Conservation (phyloP, 1,139 yeast genomes). For the Hemisphaericaspora subhashii region DNA sequence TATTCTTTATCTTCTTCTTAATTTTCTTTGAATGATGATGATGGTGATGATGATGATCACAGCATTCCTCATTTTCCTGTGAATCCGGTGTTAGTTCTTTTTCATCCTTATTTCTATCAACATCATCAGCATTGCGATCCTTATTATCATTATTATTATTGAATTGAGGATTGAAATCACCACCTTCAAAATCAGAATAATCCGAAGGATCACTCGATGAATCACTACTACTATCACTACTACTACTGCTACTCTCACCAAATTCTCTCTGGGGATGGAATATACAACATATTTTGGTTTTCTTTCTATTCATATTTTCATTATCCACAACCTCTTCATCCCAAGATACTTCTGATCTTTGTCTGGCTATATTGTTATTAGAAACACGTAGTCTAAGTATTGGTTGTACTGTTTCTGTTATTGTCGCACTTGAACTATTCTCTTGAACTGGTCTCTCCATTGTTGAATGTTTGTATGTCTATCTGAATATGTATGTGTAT, state of each 20-base stretch:
- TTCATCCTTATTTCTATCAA: not conserved
- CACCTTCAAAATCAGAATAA: slow-evolving; percentile 31
- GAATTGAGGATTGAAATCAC: not conserved
- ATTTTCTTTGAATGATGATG: slow-evolving; percentile 10
- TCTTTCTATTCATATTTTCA: slow-evolving; percentile 82
- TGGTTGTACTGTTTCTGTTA: slow-evolving; percentile 11
- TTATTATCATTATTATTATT: not conserved
- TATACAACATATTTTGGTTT: slow-evolving; percentile 89
- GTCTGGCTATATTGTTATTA: slow-evolving; percentile 15
- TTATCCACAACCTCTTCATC: slow-evolving; percentile 83
- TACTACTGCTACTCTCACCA: slow-evolving; percentile 39
- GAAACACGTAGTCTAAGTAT: slow-evolving; percentile 10
- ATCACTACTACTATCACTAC: slow-evolving; percentile 24
- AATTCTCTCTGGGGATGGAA: slow-evolving; percentile 80
- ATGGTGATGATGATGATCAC: slow-evolving; percentile 4
- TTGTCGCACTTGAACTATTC: slow-evolving; percentile 4
- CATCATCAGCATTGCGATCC: slow-evolving; percentile 20
- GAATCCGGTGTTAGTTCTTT: not conserved
- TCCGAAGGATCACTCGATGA: slow-evolving; percentile 43
- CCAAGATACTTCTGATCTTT: slow-evolving; percentile 68
- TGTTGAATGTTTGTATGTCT: not conserved
- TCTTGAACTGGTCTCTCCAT: slow-evolving; percentile 4
- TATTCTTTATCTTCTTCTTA: slow-evolving; percentile 6
- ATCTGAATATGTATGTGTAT: not conserved
- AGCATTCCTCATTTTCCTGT: slow-evolving; percentile 2